Evolutionary conservation across 352 stramenopile genomes (phyloP).

Genomic region (Globisporangium carolinianum): DNA sequence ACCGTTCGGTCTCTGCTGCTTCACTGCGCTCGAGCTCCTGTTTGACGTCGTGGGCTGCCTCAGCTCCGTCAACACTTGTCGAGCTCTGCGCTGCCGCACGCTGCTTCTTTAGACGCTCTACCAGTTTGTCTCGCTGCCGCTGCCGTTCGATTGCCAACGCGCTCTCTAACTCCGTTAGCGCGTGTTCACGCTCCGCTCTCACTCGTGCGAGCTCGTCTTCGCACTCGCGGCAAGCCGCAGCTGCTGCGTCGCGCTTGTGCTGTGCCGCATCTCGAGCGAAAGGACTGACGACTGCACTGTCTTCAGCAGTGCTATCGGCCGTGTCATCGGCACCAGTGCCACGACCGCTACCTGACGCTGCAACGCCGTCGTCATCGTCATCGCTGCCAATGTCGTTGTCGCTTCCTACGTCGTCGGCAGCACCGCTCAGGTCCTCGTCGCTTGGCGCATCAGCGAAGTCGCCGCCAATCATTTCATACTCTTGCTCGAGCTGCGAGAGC

Average conservation of each 20-base stretch:
- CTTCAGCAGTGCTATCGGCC: too few species aligned
- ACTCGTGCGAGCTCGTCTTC: constrained; percentile 16
- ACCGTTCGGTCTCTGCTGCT: constrained; percentile 15
- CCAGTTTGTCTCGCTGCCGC: constrained; percentile 30
- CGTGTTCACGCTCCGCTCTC: constrained; percentile 17
- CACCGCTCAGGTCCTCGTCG: neutral
- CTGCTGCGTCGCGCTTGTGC: neutral
- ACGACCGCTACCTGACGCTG: constrained; percentile 22
- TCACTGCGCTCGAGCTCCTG: constrained; percentile 13
- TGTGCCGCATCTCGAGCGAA: neutral
- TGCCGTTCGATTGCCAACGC: constrained; percentile 21
- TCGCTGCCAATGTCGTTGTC: constrained; percentile 18
- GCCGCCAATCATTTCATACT: constrained; percentile 30
- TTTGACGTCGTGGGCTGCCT: neutral
- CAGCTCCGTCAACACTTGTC: neutral
- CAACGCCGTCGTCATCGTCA: constrained; percentile 10
- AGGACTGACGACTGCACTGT: too few species aligned
- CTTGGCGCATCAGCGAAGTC: constrained; percentile 18
- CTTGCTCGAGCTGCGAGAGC: constrained; percentile 34
- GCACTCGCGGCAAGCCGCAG: neutral
- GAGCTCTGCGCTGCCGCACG: neutral
- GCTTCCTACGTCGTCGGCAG: neutral
- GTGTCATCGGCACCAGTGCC: constrained; percentile 7
- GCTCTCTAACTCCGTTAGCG: constrained; percentile 12
- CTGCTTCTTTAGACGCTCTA: constrained; percentile 18